phyloP scores from a whole-genome alignment of 1,284 basidiomycete genomes.

The Papiliotrema terrestris region DNA sequence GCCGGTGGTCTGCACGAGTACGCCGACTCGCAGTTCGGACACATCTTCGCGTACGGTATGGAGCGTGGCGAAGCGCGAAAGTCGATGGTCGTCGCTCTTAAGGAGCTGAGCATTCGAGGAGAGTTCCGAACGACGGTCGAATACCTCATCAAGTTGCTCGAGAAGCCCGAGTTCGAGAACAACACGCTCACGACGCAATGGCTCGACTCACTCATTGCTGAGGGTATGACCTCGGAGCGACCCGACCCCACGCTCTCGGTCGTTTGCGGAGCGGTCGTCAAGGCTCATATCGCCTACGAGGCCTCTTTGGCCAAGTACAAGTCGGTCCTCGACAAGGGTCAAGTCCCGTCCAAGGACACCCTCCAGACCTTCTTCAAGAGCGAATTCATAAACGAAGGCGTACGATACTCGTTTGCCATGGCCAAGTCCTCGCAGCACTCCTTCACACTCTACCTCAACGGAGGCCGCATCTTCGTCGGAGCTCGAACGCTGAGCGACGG shows the following conservation, averaged over 20 bases:
- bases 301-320: conserved; percentile 92
- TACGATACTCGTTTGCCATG: conserved; percentile 93
- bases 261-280: conserved; percentile 94
- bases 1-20: conserved; percentile 98
- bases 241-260: conserved; percentile 90
- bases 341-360: conserved; percentile 85
- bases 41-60: conserved; percentile 98
- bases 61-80: conserved; percentile 93
- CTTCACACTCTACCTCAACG: conserved; percentile 96
- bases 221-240: conserved; percentile 90
- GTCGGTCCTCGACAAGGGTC: conserved; percentile 94
- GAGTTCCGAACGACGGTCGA: conserved; percentile 99
- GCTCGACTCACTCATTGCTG: conserved; percentile 94
- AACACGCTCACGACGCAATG: conserved; percentile 98
- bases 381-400: conserved; percentile 97
- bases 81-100: conserved; percentile 99
- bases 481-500: conserved; percentile 90
- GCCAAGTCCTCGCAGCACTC: conserved; percentile 81
- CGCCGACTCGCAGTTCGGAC: conserved; percentile 97
- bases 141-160: conserved; percentile 95
- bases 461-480: conserved; percentile 84
- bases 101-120: conserved; percentile 96
- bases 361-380: conserved; percentile 96
- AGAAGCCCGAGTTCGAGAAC: conserved; percentile 93
- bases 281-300: conserved; percentile 86